Evolutionary conservation across 2,329 filamentous ascomycete genomes (phyloP), one percentile per base, ranked within the genome.

Genomic region (Fusarium buxicola): DNA sequence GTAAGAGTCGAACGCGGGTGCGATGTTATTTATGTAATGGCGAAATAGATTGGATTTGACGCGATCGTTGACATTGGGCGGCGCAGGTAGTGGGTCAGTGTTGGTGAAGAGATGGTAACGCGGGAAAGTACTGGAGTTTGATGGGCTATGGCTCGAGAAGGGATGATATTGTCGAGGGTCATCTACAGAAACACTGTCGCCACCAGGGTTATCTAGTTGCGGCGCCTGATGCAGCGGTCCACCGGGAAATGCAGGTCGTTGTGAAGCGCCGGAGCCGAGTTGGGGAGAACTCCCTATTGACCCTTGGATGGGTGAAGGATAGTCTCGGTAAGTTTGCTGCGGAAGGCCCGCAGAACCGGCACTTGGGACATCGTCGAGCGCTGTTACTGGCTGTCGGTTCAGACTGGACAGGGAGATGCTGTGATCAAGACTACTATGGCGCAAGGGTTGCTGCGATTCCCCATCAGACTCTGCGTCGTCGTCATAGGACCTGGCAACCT

Each of bases 1-100:
- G 16, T 62, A 65, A 7, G 52, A 31, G 40, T 65, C 62, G 39
- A 65, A 63, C 5, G 62, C 59, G 4, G 62, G 62, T 3, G 59
- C 62, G 24, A 65, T 56, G 31, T 65, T 54, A 3, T 30, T 52
- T 18, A 65, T 57, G 13, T 57, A 65, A 47, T 63, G 55, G 7
- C 55, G 55, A 8, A 65, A 60, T 3, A 63, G 52, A 31, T 60
- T 49, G 10, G 59, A 59, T 13, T 58, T 55, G 9, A 35, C 39
- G 5, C 25, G 36, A 27, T 58, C 53, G 15, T 57, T 60, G 5
- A 59, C 53, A 13, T 57, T 60, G 5, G 56, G 32, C 5, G 61
- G 58, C 3, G 54, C 58, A 9, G 38, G 27, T 4, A 47, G 30
- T 12, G 51, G 32, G 11, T 55, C 24, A 10, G 54, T 5, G 8